These are phyloP conservation scores for Pezicula radicicola DNA, from an alignment of 2,329 filamentous ascomycete species.

Conservation along the genomic window DNA sequence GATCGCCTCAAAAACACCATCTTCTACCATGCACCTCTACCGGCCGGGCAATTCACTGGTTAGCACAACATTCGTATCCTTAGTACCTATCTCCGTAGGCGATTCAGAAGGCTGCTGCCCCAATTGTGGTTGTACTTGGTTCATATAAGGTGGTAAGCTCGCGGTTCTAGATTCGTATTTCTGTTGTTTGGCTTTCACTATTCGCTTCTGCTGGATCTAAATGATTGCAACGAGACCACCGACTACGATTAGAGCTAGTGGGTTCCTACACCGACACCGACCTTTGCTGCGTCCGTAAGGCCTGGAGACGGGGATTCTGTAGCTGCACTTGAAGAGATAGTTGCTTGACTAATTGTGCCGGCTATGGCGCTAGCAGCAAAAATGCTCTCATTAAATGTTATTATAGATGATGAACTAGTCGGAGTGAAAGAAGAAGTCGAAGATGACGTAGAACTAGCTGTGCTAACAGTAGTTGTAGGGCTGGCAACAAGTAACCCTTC, in stretches of 20 bases:
- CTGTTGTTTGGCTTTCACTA: neutral
- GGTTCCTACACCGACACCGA: neutral
- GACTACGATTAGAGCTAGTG: neutral
- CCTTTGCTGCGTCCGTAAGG: neutral
- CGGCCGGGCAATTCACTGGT: no score
- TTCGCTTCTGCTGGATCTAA: neutral
- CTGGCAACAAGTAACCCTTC: neutral
- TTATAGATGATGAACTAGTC: neutral
- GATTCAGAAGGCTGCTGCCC: no score
- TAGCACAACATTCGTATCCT: no score
- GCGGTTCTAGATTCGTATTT: no score
- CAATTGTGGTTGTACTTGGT: no score
- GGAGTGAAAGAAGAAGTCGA: neutral
- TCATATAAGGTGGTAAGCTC: no score
- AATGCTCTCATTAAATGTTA: neutral
- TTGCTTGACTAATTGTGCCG: neutral
- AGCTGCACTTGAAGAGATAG: neutral
- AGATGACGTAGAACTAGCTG: neutral
- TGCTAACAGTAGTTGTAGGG: neutral
- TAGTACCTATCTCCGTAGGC: no score
- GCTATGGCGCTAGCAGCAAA: no score
- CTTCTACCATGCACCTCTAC: no score
- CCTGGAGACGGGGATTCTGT: neutral
- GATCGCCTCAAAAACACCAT: no score
- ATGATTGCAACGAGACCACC: neutral